Percentiles rank a stretch among this genome's conserved stretches.
Evolutionary conservation across 306 rosid genomes (phyloP).

Genomic region (Vigna angularis): DNA sequence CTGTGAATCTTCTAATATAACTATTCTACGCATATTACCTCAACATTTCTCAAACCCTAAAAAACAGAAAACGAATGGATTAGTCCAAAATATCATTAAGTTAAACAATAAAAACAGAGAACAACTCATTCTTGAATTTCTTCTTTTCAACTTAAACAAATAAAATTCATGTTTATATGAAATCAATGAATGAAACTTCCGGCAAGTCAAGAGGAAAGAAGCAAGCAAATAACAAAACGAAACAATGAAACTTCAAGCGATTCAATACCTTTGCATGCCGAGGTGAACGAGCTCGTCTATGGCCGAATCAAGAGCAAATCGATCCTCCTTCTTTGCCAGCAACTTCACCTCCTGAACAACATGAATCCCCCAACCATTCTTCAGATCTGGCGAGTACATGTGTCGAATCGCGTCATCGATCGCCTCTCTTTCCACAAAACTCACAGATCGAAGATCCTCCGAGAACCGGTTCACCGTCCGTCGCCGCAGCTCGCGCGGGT

Average conservation of each 20-base stretch:
- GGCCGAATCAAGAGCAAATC: conserved; percentile 74
- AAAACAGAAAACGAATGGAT: neutral
- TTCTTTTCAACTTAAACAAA: neutral
- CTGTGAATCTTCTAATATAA: conserved; percentile 15
- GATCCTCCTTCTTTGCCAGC: conserved; percentile 87
- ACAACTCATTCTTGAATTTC: neutral
- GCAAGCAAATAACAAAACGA: neutral
- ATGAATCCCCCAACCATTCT: conserved; percentile 91
- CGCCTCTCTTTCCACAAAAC: conserved; percentile 57
- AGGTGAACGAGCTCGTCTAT: conserved; percentile 84
- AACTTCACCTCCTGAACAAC: conserved; percentile 95
- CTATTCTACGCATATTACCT: neutral
- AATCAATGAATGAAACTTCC: neutral
- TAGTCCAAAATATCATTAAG: neutral
- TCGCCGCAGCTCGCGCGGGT: conserved; percentile 79
- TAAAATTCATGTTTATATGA: neutral
- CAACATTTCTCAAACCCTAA: conserved; percentile 27
- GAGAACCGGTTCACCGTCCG: conserved; percentile 77
- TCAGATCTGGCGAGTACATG: conserved; percentile 94
- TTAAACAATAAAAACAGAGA: neutral
- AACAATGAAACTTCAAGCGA: neutral
- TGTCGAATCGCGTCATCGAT: conserved; percentile 77
- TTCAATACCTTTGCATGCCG: conserved; percentile 84
- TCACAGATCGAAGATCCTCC: conserved; percentile 81
- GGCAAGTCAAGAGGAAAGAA: conserved; percentile 5